Evolutionary conservation across 208 protist species (phyloP), one percentile per base, ranked within the genome.

Genomic region (Crithidia fasciculata): DNA sequence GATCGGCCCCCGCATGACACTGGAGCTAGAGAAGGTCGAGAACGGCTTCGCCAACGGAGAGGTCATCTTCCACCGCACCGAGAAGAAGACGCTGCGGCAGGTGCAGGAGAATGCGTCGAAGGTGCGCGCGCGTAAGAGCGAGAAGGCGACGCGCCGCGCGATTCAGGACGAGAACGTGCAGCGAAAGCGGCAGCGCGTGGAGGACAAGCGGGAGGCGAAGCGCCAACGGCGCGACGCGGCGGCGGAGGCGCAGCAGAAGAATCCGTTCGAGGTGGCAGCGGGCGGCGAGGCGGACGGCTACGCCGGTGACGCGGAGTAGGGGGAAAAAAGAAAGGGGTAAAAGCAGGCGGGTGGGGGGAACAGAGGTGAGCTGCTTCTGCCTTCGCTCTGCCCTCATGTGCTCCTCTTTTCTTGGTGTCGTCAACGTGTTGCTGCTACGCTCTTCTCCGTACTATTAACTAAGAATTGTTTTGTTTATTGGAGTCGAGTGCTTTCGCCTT

Each of bases 1-100:
- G 83, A 95, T 97, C 57, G 94, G 94, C 0, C 94, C 94, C 2
- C 90, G 94, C 62, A 92, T 97, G 82, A 96, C 94, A 47, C 78
- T 97, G 65, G 87, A 91, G 81, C 84, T 97, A 3, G 80, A 86
- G 62, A 96, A 96, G 78, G 91, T 97, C 5, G 93, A 95, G 65
- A 95, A 95, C 76, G 94, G 94, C 16, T 96, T 97, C 69, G 91
- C 91, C 15, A 57, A 64, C 9, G 94, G 94, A 3, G 92, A 96
- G 72, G 91, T 95, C 13, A 87, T 97, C 52, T 97, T 79, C 72
- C 91, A 96, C 78, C 75, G 78, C 49, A 76, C 76, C 28, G 80
- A 86, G 59, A 85, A 79, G 58, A 96, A 95, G 81, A 76, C 86
- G 28, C 58, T 83, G 36, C 72, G 75, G 16, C 87, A 95, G 79